Evolutionary conservation across 164 flowering plant genomes (phyloP).

Genomic region (Tetrastigma voinierianum): DNA sequence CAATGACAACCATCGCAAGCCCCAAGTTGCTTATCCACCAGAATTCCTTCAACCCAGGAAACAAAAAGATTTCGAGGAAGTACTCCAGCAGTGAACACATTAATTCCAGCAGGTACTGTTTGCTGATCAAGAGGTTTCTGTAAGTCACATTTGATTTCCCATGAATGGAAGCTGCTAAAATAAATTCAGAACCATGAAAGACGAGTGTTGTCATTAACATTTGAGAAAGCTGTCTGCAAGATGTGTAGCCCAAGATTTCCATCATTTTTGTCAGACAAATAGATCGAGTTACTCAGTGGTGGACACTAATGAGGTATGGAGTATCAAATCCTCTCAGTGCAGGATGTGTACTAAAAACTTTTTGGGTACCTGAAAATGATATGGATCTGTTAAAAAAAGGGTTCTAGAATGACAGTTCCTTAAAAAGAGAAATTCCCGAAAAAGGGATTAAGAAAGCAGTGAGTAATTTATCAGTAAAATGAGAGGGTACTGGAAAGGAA

Average conservation of each 20-base stretch:
- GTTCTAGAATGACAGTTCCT: neutral
- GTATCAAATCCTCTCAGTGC: neutral
- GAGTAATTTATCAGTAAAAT: no score
- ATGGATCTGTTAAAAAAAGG: neutral
- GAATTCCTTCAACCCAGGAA: constrained; percentile 69
- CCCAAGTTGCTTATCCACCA: constrained; percentile 83
- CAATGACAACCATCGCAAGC: constrained; percentile 68
- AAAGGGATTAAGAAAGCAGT: no score
- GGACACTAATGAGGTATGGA: neutral
- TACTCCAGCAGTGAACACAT: constrained; percentile 68
- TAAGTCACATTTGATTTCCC: constrained; percentile 59
- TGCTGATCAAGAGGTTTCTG: constrained; percentile 75
- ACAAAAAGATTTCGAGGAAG: constrained; percentile 44
- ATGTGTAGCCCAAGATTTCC: constrained; percentile 43
- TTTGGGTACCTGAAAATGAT: constrained; percentile 13
- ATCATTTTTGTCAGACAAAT: constrained; percentile 30
- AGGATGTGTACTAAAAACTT: neutral
- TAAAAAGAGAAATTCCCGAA: neutral
- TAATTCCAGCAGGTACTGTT: constrained; percentile 74
- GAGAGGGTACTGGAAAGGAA: no score
- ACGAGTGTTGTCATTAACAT: constrained; percentile 53
- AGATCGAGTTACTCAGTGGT: constrained; percentile 6
- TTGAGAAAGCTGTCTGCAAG: constrained; percentile 61
- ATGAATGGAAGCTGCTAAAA: constrained; percentile 56
- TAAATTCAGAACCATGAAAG: constrained; percentile 70